Evolutionary conservation across 2,329 filamentous ascomycete species (phyloP).

Genomic region (Epichloe elymi): DNA sequence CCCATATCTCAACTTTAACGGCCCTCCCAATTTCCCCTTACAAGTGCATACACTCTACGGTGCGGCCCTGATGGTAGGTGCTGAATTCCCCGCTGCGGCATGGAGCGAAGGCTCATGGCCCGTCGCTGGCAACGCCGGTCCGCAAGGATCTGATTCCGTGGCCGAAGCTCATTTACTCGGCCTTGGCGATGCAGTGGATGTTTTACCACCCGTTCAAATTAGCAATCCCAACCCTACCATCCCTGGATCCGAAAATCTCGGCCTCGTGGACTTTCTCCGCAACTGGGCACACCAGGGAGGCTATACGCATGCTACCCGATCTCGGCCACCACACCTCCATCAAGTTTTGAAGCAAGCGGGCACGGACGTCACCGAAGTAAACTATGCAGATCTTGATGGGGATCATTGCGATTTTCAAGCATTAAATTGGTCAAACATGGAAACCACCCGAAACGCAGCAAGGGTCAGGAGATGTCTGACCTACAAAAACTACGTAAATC

Average conservation of each 20-base stretch:
- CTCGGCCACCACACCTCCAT: conserved; percentile 15
- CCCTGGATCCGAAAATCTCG: conserved; percentile 36
- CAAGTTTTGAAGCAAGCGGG: conserved; percentile 19
- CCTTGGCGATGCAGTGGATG: background rate
- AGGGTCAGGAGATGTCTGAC: conserved; percentile 31
- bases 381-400: conserved; percentile 37
- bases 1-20: background rate
- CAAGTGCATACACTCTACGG: background rate
- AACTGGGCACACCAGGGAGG: conserved; percentile 30
- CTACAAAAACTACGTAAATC: conserved; percentile 47
- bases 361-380: conserved; percentile 12
- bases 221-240: conserved; percentile 23
- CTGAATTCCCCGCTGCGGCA: background rate
- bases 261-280: conserved; percentile 35
- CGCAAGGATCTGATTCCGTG: background rate
- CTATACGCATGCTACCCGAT: conserved; percentile 12
- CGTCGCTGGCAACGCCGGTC: background rate
- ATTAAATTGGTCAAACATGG: conserved; percentile 41
- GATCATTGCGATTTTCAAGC: conserved; percentile 46
- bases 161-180: background rate
- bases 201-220: conserved; percentile 10
- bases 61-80: background rate
- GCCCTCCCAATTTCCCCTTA: background rate
- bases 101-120: background rate
- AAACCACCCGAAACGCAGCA: conserved; percentile 35